These are phyloP conservation scores for Epichloe glyceriae DNA, from an alignment of 2,329 filamentous ascomycete genomes.

Conservation along the genomic window DNA sequence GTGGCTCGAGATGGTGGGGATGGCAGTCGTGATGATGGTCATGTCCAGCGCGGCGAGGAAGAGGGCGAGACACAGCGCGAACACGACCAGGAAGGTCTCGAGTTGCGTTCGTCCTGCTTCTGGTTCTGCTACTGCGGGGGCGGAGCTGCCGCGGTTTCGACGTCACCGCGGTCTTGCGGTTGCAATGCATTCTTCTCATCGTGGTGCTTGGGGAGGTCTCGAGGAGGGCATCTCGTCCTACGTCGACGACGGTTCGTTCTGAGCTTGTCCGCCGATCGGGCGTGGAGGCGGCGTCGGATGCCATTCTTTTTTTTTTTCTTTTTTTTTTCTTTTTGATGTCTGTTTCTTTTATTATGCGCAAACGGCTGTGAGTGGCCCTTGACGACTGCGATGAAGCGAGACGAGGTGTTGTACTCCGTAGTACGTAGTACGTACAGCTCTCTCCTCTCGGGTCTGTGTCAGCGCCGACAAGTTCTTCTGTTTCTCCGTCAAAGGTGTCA, in stretches of 20 bases:
- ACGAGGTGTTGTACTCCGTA: too few relatives aligned
- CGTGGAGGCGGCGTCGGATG: conserved; percentile 1
- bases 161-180: background rate
- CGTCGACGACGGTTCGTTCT: conserved; percentile 16
- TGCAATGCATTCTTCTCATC: background rate
- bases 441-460: too few relatives aligned
- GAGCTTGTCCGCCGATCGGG: conserved; percentile 15
- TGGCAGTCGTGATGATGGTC: conserved; percentile 53
- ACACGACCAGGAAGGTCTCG: conserved; percentile 27
- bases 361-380: background rate
- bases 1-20: conserved; percentile 51
- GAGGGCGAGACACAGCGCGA: conserved; percentile 29
- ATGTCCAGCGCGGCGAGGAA: conserved; percentile 43
- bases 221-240: conserved; percentile 10
- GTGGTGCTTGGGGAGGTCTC: background rate
- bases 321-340: background rate
- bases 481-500: too few relatives aligned
- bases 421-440: too few relatives aligned
- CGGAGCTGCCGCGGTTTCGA: conserved; percentile 6
- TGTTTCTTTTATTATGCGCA: background rate
- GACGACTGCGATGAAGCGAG: too few relatives aligned
- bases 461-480: too few relatives aligned
- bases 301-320: background rate
- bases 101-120: conserved; percentile 24
- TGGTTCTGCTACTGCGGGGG: conserved; percentile 9